Percentiles rank a stretch among this genome's conserved stretches.
phyloP scores from a whole-genome alignment of 176 grass and related monocot genomes.

The Pontederia paniculata region DNA sequence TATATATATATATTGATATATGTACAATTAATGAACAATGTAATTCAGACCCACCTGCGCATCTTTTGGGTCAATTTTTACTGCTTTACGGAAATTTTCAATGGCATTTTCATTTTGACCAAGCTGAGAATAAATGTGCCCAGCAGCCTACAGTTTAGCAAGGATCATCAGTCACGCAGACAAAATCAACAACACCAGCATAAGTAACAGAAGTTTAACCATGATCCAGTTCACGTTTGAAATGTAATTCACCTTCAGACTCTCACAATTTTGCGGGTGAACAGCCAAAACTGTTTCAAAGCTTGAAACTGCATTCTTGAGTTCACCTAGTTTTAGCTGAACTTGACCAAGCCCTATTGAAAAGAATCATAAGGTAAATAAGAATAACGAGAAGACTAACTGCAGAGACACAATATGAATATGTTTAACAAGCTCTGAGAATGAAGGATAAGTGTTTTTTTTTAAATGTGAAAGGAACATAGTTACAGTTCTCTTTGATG shows the following conservation, averaged over 20 bases:
- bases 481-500: no score
- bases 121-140: slow-evolving; percentile 60
- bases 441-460: no score
- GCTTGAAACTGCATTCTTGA: slow-evolving; percentile 59
- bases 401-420: no score
- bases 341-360: slow-evolving; percentile 79
- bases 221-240: not conserved
- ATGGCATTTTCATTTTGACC: slow-evolving; percentile 74
- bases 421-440: no score
- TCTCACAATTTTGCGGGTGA: slow-evolving; percentile 86
- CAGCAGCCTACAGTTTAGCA: slow-evolving; percentile 47
- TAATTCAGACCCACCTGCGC: slow-evolving; percentile 33
- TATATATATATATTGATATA: no score
- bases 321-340: slow-evolving; percentile 76
- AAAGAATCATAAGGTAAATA: not conserved
- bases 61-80: slow-evolving; percentile 93
- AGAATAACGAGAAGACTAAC: no score
- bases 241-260: slow-evolving; percentile 56
- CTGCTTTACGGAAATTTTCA: slow-evolving; percentile 85
- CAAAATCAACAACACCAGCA: no score
- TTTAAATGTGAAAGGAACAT: no score
- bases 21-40: no score
- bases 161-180: slow-evolving; percentile 17
- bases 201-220: slow-evolving; percentile 1
- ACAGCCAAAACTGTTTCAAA: slow-evolving; percentile 91